Conservation (phyloP, 305 asterid genomes). For the Fraxinus sp. region DNA sequence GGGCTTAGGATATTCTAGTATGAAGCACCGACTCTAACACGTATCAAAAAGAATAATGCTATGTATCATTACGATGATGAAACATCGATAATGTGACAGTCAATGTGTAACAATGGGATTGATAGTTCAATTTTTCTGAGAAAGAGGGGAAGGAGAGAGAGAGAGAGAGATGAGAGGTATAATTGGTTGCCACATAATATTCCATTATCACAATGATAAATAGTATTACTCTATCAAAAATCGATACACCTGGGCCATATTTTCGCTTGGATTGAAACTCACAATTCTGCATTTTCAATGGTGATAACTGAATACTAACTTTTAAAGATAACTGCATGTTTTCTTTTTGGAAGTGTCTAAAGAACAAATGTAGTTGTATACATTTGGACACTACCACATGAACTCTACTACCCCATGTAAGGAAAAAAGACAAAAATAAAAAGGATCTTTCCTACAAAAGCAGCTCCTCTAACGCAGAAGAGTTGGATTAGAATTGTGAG, state of each 20-base stretch:
- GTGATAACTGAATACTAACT: neutral
- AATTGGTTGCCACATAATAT: neutral
- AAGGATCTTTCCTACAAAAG: neutral
- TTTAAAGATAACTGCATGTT: neutral
- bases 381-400: neutral
- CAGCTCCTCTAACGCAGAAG: neutral
- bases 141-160: neutral
- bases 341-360: neutral
- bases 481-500: conserved; percentile 39
- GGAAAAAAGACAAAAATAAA: neutral
- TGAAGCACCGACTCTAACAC: neutral
- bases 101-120: neutral
- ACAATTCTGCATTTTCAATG: neutral
- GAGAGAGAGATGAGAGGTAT: neutral
- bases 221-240: neutral
- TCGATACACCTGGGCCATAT: neutral
- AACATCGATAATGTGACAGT: neutral
- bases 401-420: neutral
- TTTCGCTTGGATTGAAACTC: neutral
- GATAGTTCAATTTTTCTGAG: neutral
- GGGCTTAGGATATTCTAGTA: neutral
- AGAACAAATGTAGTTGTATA: neutral
- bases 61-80: neutral
- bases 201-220: neutral
- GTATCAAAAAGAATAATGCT: neutral